A percentile compares a stretch with the other conserved stretches of the same genome.
These are phyloP conservation scores for Hebeloma cylindrosporum DNA, from an alignment of 768 basidiomycete species.

Conservation along the genomic window DNA sequence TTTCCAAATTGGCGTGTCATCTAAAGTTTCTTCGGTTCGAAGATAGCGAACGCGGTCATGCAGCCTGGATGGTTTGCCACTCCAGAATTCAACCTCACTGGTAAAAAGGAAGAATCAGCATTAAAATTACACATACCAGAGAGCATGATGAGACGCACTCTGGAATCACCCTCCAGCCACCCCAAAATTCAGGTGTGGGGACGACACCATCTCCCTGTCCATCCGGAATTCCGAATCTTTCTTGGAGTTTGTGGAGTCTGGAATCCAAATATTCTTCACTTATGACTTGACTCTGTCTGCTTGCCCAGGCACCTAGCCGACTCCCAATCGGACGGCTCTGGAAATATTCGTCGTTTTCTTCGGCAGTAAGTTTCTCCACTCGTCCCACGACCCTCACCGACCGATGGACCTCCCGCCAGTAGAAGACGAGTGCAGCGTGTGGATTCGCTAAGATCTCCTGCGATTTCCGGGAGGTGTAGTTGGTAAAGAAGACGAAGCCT, in stretches of 20 bases:
- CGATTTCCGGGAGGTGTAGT: constrained; percentile 94
- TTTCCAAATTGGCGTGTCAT: constrained; percentile 63
- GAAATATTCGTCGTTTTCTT: constrained; percentile 86
- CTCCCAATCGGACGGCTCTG: constrained; percentile 79
- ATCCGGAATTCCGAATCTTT: constrained; percentile 52
- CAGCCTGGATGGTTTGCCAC: constrained; percentile 90
- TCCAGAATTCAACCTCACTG: constrained; percentile 97
- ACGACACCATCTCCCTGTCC: constrained; percentile 48
- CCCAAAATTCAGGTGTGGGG: constrained; percentile 90
- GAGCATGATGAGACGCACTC: constrained; percentile 48
- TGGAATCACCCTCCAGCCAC: constrained; percentile 94
- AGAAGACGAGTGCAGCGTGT: constrained; percentile 80
- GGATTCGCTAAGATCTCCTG: constrained; percentile 76
- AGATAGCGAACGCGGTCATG: constrained; percentile 87
- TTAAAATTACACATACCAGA: background rate
- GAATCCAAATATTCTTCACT: constrained; percentile 66
- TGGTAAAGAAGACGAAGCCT: constrained; percentile 97
- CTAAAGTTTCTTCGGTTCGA: constrained; percentile 46
- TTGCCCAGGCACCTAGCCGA: constrained; percentile 91
- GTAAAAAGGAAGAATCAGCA: constrained; percentile 13
- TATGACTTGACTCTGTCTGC: constrained; percentile 81
- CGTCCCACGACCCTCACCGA: constrained; percentile 83
- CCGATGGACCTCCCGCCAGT: constrained; percentile 84
- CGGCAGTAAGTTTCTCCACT: constrained; percentile 72
- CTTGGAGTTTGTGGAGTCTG: constrained; percentile 57